These are phyloP conservation scores for Brassica incana DNA, from an alignment of 345 rosid species.

Conservation along the genomic window DNA sequence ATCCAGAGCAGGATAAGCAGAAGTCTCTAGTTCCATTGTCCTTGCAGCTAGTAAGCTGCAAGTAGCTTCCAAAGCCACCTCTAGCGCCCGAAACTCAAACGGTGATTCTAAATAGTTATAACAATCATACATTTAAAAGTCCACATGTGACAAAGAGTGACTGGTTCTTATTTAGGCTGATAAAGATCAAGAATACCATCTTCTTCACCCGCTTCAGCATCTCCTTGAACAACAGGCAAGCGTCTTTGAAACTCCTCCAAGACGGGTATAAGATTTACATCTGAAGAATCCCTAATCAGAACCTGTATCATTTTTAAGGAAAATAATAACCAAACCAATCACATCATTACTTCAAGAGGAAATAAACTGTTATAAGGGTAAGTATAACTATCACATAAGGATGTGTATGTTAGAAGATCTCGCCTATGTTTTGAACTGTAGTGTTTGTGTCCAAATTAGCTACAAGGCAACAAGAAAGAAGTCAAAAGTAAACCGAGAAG, in stretches of 20 bases:
- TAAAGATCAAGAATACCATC: constrained; percentile 56
- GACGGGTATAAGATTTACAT: constrained; percentile 77
- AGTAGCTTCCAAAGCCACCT: constrained; percentile 91
- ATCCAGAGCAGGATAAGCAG: constrained; percentile 90
- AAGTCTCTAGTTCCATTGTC: constrained; percentile 74
- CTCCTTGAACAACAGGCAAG: constrained; percentile 49
- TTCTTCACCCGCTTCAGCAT: constrained; percentile 72
- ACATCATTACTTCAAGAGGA: background rate
- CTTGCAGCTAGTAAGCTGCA: constrained; percentile 86
- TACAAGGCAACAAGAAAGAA: background rate
- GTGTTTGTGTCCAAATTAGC: too few relatives aligned
- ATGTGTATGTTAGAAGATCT: background rate
- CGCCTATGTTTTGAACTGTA: too few relatives aligned
- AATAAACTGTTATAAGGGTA: background rate
- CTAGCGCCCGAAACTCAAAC: constrained; percentile 80
- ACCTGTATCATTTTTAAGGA: constrained; percentile 45
- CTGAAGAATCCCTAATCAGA: constrained; percentile 76
- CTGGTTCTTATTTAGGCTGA: background rate
- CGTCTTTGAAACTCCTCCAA: constrained; percentile 85
- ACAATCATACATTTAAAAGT: background rate
- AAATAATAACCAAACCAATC: background rate
- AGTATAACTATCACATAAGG: background rate
- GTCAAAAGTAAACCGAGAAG: background rate
- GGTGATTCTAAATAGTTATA: constrained; percentile 58
- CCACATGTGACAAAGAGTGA: background rate